phyloP scores from a whole-genome alignment of 176 grass and related monocot genomes.

The Phoenix roebelenii region DNA sequence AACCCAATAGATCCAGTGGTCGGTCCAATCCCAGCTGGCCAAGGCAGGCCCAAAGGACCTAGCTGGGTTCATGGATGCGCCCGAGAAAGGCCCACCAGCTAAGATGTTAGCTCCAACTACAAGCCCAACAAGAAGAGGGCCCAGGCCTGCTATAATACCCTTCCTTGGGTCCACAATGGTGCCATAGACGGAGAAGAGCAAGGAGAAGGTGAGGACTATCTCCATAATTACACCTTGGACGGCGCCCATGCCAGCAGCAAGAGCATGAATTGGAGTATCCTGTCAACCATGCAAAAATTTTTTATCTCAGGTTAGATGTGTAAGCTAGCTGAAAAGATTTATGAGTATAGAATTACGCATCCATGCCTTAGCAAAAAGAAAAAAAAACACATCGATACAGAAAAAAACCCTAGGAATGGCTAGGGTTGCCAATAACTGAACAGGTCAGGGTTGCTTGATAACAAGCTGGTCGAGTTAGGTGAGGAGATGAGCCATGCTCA shows the following conservation, averaged over 20 bases:
- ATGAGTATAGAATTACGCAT: no score
- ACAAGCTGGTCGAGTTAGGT: no score
- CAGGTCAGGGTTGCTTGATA: no score
- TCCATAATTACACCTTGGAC: conserved; percentile 59
- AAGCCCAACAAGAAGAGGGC: conserved; percentile 46
- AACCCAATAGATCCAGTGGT: conserved; percentile 89
- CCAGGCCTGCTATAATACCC: conserved; percentile 18
- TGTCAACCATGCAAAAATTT: conserved; percentile 15
- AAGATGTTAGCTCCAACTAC: conserved; percentile 74
- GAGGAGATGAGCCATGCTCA: no score
- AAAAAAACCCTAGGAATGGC: no score
- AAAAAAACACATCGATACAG: no score
- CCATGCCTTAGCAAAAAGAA: no score
- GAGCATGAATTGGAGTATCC: conserved; percentile 54
- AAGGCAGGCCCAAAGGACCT: conserved; percentile 71
- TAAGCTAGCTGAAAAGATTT: no score
- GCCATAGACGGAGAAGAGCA: conserved; percentile 70
- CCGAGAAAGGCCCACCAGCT: conserved; percentile 56
- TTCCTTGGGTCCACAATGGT: conserved; percentile 56
- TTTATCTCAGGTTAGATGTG: no score
- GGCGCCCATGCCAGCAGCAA: conserved; percentile 31
- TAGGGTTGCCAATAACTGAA: no score
- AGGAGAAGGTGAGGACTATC: conserved; percentile 72
- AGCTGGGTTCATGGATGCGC: conserved; percentile 87
- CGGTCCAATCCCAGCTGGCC: conserved; percentile 34